phyloP scores from a whole-genome alignment of 2,329 filamentous ascomycete genomes.

The Colletotrichum magnum region DNA sequence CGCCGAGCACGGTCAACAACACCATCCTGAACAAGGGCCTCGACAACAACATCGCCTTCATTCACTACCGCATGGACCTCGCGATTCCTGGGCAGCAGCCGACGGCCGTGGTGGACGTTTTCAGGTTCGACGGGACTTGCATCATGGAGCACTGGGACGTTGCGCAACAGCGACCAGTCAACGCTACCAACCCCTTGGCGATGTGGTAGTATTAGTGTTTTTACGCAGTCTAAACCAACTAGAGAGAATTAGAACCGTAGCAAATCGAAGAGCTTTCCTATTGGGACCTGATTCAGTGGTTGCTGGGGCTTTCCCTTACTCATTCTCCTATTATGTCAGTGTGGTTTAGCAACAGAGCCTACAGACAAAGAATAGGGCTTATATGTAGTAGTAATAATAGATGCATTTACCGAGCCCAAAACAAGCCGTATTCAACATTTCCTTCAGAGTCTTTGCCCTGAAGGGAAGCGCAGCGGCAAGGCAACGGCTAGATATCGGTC shows the following conservation, averaged over 20 bases:
- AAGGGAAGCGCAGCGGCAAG: background rate
- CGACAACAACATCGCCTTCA: constrained; percentile 24
- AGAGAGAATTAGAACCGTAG: no score
- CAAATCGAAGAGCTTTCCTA: no score
- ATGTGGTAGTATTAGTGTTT: constrained; percentile 11
- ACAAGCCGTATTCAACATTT: no score
- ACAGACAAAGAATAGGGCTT: no score
- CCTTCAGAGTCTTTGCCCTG: no score
- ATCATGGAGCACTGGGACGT: constrained; percentile 42
- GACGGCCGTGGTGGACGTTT: constrained; percentile 34
- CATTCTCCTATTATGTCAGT: no score
- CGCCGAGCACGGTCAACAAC: constrained; percentile 25
- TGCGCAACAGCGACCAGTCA: constrained; percentile 20
- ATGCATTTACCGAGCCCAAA: no score
- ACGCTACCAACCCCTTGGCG: constrained; percentile 35
- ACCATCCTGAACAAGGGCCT: constrained; percentile 25
- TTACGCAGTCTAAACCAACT: no score
- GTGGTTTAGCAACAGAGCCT: no score
- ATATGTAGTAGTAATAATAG: no score
- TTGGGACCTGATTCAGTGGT: no score
- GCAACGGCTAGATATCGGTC: background rate
- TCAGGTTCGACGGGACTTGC: constrained; percentile 39
- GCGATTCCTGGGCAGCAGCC: constrained; percentile 7
- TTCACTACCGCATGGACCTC: constrained; percentile 35
- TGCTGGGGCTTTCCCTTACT: no score